These are phyloP conservation scores for Emergomyces pasteurianus DNA, from an alignment of 2,329 filamentous ascomycete species.

Conservation along the genomic window DNA sequence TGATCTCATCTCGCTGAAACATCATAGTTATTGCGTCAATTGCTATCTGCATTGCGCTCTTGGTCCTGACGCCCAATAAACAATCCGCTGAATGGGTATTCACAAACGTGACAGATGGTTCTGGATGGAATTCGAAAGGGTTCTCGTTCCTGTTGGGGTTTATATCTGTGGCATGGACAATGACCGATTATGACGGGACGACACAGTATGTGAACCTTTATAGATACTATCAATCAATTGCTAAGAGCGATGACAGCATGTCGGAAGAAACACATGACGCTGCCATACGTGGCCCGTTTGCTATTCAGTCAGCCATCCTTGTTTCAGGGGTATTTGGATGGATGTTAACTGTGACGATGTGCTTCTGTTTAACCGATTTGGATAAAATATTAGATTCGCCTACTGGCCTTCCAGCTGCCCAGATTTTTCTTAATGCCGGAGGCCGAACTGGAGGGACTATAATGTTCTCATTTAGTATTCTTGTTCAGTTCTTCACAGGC, in stretches of 20 bases:
- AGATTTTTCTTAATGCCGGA: slow-evolving; percentile 49
- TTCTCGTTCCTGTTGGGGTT: slow-evolving; percentile 52
- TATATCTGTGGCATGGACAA: slow-evolving; percentile 39
- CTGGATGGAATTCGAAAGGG: slow-evolving; percentile 48
- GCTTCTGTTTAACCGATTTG: slow-evolving; percentile 50
- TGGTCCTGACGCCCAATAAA: slow-evolving; percentile 48
- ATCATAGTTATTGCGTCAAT: slow-evolving; percentile 45
- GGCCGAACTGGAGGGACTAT: slow-evolving; percentile 44
- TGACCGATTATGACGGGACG: slow-evolving; percentile 57
- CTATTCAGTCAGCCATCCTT: slow-evolving; percentile 48
- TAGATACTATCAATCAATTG: slow-evolving; percentile 8
- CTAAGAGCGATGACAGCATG: slow-evolving; percentile 32
- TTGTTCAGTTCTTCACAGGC: slow-evolving; percentile 54
- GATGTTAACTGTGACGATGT: slow-evolving; percentile 51
- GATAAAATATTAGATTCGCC: slow-evolving; percentile 45
- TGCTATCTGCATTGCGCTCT: slow-evolving; percentile 46
- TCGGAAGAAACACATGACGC: slow-evolving; percentile 56
- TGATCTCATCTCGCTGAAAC: background rate
- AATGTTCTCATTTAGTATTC: slow-evolving; percentile 51
- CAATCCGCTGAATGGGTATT: slow-evolving; percentile 50
- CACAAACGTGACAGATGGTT: slow-evolving; percentile 48
- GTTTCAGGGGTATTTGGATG: slow-evolving; percentile 50
- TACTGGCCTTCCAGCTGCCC: slow-evolving; percentile 49
- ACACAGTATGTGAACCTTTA: slow-evolving; percentile 42
- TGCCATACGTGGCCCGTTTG: slow-evolving; percentile 46